Evolutionary conservation across 1,284 basidiomycete species (phyloP), one percentile per base, ranked within the genome.

Genomic region (Ceratobasidium sp.): DNA sequence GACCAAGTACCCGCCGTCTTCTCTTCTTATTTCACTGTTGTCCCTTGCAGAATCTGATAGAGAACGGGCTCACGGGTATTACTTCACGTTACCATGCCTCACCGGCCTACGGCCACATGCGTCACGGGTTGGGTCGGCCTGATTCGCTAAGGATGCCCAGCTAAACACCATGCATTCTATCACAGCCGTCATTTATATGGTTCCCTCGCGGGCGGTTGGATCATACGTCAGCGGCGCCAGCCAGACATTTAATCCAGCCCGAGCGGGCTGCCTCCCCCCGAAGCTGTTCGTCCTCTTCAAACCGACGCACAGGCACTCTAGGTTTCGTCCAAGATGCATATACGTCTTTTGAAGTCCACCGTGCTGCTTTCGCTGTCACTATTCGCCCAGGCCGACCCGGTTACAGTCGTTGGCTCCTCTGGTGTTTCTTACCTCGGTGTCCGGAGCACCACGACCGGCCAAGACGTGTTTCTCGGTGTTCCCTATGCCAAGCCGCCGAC

Each of bases 401-500:
- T 56, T 36, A 64, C n/a, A 1, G 19, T 73, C 17, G 54, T 17
- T 14, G 50, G 14, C 8, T 29, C 60, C 14, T 63, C 71, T 14
- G 71, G 71, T 7, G 41, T 73, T 14, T 56, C 71, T 22, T 73
- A 73, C 50, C 50, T 73, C 11, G 71, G 71, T 29, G 33, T 56
- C 41, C 71, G 59, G 47, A 73, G 64, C 22, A 73, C 71, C 7
- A 63, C 71, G 6, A 41, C 29, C 31, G 63, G 54, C 22, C 75
- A 74, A 41, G 75, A 77, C 33, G 19, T 54, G 5, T 76, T 75
- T 27, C 60, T 75, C n/a, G 74, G 73, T 11, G 66, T 76, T 14
- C 76, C 76, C 1, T 76, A 48, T 50, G 73, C 76, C 33, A 50
- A 75, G 53, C 73, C 76, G 9, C 76, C 76, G 4, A 24, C 56